These are phyloP conservation scores for Aspergillus haitiensis DNA, from an alignment of 495 filamentous ascomycete species.

Conservation along the genomic window DNA sequence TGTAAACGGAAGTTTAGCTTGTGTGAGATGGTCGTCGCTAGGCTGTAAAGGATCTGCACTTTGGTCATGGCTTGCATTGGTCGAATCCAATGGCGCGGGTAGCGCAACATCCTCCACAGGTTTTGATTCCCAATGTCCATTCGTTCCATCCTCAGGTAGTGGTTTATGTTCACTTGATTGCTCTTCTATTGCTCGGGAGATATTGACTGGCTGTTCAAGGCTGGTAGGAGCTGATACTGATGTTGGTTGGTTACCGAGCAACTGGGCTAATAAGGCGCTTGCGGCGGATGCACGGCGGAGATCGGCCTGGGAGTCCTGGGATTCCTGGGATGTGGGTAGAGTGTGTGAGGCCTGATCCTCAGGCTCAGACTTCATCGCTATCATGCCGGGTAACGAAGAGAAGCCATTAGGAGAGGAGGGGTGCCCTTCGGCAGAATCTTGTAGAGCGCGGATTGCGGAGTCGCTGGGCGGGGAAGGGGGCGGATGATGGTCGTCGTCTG, in stretches of 20 bases:
- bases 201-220: slow-evolving; percentile 14
- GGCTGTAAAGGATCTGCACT: slow-evolving; percentile 18
- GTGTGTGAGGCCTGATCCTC: slow-evolving; percentile 16
- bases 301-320: slow-evolving; percentile 22
- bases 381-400: slow-evolving; percentile 29
- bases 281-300: slow-evolving; percentile 42
- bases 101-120: slow-evolving; percentile 11
- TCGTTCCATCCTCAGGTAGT: slow-evolving; percentile 14
- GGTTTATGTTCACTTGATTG: slow-evolving; percentile 10
- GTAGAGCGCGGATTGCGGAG: slow-evolving; percentile 49
- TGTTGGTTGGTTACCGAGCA: slow-evolving; percentile 39
- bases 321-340: slow-evolving; percentile 13
- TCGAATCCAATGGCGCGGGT: slow-evolving; percentile 13
- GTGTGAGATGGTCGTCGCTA: slow-evolving; percentile 15
- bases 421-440: slow-evolving; percentile 45
- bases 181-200: slow-evolving; percentile 6
- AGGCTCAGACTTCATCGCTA: slow-evolving; percentile 40
- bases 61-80: slow-evolving; percentile 19
- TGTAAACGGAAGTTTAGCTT: slow-evolving; percentile 16
- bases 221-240: slow-evolving; percentile 12
- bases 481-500: slow-evolving; percentile 30
- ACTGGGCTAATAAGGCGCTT: slow-evolving; percentile 46
- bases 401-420: slow-evolving; percentile 32
- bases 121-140: slow-evolving; percentile 19
- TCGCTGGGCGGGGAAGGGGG: slow-evolving; percentile 42